These are phyloP conservation scores for Theobroma cacao DNA, from an alignment of 345 rosid species.

Conservation along the genomic window DNA sequence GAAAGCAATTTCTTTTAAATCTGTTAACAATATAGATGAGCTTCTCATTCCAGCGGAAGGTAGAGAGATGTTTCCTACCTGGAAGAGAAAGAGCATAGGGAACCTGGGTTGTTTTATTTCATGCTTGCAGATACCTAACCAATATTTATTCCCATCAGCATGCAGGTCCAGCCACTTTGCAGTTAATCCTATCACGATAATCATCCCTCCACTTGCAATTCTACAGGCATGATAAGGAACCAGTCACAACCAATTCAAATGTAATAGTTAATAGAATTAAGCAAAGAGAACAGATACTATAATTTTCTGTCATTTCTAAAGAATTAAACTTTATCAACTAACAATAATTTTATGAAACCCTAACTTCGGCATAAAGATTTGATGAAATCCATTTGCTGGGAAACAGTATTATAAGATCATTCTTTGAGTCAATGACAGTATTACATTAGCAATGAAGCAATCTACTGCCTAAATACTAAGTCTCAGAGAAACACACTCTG, in stretches of 20 bases:
- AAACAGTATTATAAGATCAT: neutral
- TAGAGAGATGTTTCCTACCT: slow-evolving; percentile 43
- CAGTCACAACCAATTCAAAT: slow-evolving; percentile 21
- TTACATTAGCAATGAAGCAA: neutral
- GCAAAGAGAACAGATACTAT: slow-evolving; percentile 13
- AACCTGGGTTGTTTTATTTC: slow-evolving; percentile 43
- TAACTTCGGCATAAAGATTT: neutral
- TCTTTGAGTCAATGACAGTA: neutral
- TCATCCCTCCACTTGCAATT: slow-evolving; percentile 73
- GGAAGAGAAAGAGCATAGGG: slow-evolving; percentile 60
- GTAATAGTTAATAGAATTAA: slow-evolving; percentile 5
- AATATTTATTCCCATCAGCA: slow-evolving; percentile 66
- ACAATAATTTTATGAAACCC: neutral
- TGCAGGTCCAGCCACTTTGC: slow-evolving; percentile 75
- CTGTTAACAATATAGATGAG: neutral
- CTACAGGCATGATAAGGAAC: slow-evolving; percentile 34
- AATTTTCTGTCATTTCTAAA: neutral
- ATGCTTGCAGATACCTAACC: slow-evolving; percentile 60
- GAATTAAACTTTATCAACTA: neutral
- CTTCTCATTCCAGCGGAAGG: slow-evolving; percentile 9
- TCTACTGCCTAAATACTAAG: neutral
- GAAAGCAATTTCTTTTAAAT: neutral
- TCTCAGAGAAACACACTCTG: neutral
- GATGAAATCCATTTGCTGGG: neutral
- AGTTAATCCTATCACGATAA: slow-evolving; percentile 57